Evolutionary conservation across 345 rosid species (phyloP).

Genomic region (Theobroma cacao): DNA sequence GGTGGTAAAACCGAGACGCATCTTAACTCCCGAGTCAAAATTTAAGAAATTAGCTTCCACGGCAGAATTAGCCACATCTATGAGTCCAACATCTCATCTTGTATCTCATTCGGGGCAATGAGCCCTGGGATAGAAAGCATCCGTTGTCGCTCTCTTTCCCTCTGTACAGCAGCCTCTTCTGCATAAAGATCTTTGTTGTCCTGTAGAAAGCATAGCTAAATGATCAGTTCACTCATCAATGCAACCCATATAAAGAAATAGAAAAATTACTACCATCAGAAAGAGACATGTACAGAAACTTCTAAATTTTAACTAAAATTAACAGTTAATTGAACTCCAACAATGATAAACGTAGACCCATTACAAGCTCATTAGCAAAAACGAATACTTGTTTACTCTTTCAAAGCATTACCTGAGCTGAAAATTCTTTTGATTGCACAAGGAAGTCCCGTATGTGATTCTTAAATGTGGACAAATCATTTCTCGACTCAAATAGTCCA

Average conservation of each 20-base stretch:
- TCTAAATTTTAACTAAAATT: neutral
- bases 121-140: slow-evolving; percentile 81
- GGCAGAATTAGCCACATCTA: slow-evolving; percentile 34
- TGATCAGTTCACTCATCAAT: neutral
- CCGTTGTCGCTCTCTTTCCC: slow-evolving; percentile 66
- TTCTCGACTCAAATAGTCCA: slow-evolving; percentile 79
- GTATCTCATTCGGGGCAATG: slow-evolving; percentile 70
- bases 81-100: slow-evolving; percentile 81
- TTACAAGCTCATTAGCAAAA: neutral
- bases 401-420: slow-evolving; percentile 61
- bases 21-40: slow-evolving; percentile 20
- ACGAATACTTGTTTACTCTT: neutral
- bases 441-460: slow-evolving; percentile 92
- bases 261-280: neutral
- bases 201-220: slow-evolving; percentile 28
- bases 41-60: slow-evolving; percentile 29
- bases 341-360: neutral
- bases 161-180: slow-evolving; percentile 75
- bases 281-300: neutral
- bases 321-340: neutral
- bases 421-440: slow-evolving; percentile 81
- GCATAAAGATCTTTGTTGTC: slow-evolving; percentile 82
- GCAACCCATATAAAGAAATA: neutral
- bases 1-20: slow-evolving; percentile 14
- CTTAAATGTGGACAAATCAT: slow-evolving; percentile 77